Evolutionary conservation across 768 basidiomycete genomes (phyloP).

Genomic region (Hemileccinum rubropunctum): DNA sequence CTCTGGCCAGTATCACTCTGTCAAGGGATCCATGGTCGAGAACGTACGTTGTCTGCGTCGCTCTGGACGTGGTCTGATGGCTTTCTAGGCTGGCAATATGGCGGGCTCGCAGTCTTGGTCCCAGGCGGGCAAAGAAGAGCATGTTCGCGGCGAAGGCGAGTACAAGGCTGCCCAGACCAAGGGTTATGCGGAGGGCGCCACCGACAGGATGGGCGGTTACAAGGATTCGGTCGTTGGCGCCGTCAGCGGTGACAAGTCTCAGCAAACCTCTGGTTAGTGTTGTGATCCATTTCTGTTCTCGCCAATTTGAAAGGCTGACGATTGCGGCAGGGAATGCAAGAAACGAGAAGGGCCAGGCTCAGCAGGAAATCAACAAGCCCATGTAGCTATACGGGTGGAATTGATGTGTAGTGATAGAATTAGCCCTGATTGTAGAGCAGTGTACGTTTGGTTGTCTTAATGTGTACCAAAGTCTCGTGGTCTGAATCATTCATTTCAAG

Average conservation of each 20-base stretch:
- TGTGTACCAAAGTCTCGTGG: not conserved
- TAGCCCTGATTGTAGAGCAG: too few relatives aligned
- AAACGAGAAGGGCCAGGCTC: slow-evolving; percentile 52
- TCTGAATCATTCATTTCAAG: not conserved
- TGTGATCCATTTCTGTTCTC: accelerated
- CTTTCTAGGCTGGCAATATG: slow-evolving; percentile 38
- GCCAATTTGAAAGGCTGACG: not conserved
- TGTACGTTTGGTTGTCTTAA: slow-evolving; percentile 3
- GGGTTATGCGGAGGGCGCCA: slow-evolving; percentile 47
- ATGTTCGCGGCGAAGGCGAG: slow-evolving; percentile 46
- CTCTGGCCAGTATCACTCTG: slow-evolving; percentile 35
- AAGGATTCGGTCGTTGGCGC: slow-evolving; percentile 55
- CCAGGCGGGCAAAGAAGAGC: slow-evolving; percentile 48
- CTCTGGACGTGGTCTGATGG: not conserved
- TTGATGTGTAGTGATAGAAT: too few relatives aligned
- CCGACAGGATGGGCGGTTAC: slow-evolving; percentile 47
- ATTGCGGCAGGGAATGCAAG: slow-evolving; percentile 43
- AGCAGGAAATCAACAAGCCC: slow-evolving; percentile 54
- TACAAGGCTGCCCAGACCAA: slow-evolving; percentile 47
- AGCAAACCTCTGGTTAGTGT: slow-evolving; percentile 45
- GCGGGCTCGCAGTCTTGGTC: slow-evolving; percentile 43
- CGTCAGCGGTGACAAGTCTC: slow-evolving; percentile 52
- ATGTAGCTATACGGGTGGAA: too few relatives aligned
- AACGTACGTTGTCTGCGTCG: slow-evolving; percentile 17
- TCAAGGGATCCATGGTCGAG: slow-evolving; percentile 37